Percentiles rank a stretch among this genome's conserved stretches.
phyloP scores from a whole-genome alignment of 2,329 filamentous ascomycete genomes.

The Falciphora oryzae region DNA sequence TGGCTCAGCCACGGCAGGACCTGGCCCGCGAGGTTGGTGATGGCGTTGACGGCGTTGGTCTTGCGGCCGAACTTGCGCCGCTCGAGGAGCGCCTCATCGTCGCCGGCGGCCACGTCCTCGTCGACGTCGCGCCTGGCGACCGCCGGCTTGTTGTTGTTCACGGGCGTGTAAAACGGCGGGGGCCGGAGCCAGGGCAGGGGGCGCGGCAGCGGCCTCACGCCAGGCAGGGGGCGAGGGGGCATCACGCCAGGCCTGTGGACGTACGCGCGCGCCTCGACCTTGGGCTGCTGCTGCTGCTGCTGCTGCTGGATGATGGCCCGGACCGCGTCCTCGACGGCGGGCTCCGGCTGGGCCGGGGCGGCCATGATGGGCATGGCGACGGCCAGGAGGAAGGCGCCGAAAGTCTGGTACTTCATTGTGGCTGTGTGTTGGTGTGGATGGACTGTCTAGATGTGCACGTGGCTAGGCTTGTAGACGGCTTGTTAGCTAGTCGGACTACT shows the following conservation, averaged over 20 bases:
- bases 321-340: background rate
- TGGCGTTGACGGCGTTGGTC: background rate
- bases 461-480: background rate
- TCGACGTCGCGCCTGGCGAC: background rate
- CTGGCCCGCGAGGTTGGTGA: background rate
- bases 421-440: background rate
- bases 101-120: background rate
- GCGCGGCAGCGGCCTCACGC: too few relatives aligned
- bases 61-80: background rate
- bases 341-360: background rate
- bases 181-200: too few relatives aligned
- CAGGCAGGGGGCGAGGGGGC: too few relatives aligned
- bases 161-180: too few relatives aligned
- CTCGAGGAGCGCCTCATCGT: background rate
- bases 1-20: background rate
- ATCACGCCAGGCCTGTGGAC: background rate
- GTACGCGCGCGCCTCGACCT: background rate
- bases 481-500: background rate
- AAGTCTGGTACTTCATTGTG: background rate
- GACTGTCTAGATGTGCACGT: background rate
- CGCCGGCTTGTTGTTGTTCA: too few relatives aligned
- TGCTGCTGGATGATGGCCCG: background rate
- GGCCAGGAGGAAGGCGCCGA: background rate
- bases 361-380: background rate
- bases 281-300: background rate